A percentile compares a stretch with the other conserved stretches of the same genome.
Evolutionary conservation across 75 land plant species (phyloP).

Genomic region (Isoetes taiwanensis): DNA sequence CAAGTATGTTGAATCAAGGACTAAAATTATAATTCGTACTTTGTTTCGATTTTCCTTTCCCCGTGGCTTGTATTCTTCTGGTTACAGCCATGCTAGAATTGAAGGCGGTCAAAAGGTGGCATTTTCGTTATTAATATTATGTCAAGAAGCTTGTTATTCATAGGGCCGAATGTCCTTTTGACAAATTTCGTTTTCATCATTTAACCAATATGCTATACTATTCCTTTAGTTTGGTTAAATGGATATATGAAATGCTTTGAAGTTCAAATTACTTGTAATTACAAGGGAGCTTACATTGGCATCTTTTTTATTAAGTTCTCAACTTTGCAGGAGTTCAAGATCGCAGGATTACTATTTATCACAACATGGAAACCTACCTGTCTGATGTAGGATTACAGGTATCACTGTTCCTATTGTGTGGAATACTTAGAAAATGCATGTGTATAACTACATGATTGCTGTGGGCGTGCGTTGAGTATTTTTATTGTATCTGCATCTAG

Average conservation of each 20-base stretch:
- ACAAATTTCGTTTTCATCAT: no score
- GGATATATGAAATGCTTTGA: background rate
- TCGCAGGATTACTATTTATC: conserved; percentile 35
- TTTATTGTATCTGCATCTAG: conserved; percentile 21
- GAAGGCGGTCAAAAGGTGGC: no score
- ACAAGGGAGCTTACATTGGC: background rate
- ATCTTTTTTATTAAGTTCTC: background rate
- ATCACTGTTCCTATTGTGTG: background rate
- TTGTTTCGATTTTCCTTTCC: background rate
- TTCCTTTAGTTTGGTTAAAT: conserved; percentile 13
- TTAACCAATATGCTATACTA: background rate
- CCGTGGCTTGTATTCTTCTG: no score
- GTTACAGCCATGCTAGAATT: no score
- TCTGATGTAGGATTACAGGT: conserved; percentile 72
- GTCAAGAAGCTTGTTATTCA: background rate
- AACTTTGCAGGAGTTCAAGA: background rate
- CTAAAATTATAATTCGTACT: no score
- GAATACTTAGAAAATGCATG: background rate
- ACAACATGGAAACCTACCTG: conserved; percentile 50
- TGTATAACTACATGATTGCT: background rate
- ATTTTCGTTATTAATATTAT: background rate
- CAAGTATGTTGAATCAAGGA: no score
- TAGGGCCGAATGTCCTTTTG: no score
- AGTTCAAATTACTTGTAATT: no score
- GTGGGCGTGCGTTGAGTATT: background rate